Evolutionary conservation across 2,329 filamentous ascomycete species (phyloP).

Genomic region (Karstenula rhodostoma): DNA sequence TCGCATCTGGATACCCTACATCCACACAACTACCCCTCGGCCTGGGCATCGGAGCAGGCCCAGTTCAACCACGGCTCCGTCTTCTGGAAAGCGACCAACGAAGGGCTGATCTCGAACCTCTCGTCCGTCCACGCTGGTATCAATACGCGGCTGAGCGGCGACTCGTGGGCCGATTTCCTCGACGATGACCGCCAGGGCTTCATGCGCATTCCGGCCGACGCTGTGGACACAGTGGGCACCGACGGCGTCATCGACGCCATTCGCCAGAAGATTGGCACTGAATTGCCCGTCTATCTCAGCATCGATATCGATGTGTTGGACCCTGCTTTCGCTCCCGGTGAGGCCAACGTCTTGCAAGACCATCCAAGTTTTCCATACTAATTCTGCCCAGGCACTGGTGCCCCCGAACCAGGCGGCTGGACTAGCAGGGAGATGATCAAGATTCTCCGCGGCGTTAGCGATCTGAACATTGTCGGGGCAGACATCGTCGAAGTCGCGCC

Average conservation of each 20-base stretch:
- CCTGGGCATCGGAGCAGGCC: neutral
- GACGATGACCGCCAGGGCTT: constrained; percentile 5
- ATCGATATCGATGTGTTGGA: constrained; percentile 63
- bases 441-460: constrained; percentile 62
- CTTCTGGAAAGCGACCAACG: constrained; percentile 6
- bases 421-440: constrained; percentile 63
- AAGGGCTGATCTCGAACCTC: constrained; percentile 8
- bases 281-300: constrained; percentile 59
- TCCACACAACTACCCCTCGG: no score
- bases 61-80: constrained; percentile 6
- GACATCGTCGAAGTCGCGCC: constrained; percentile 67
- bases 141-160: constrained; percentile 6
- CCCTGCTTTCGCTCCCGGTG: constrained; percentile 58
- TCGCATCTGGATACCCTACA: constrained; percentile 42
- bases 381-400: no score
- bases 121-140: constrained; percentile 12
- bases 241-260: constrained; percentile 55
- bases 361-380: no score
- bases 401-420: constrained; percentile 66
- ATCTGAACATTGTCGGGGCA: constrained; percentile 62
- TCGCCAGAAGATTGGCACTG: constrained; percentile 56
- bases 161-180: no score
- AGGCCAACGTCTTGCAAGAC: no score
- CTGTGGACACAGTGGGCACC: constrained; percentile 57
- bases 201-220: constrained; percentile 19